These are phyloP conservation scores for Pistacia atlantica DNA, from an alignment of 345 rosid genomes.

Conservation along the genomic window DNA sequence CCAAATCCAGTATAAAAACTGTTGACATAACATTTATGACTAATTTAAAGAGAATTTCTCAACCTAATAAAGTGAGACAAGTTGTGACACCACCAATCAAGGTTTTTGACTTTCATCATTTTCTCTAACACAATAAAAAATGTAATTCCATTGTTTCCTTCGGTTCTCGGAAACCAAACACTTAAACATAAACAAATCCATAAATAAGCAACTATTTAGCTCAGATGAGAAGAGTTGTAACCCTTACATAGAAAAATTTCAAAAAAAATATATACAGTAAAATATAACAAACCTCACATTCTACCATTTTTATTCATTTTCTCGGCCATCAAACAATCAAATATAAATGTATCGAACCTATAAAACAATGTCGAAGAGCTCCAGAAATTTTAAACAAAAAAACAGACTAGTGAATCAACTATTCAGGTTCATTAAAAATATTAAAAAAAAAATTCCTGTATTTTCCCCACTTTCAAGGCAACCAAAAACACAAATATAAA, in stretches of 20 bases:
- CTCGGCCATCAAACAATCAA: neutral
- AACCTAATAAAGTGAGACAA: neutral
- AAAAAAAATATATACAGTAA: neutral
- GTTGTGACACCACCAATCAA: neutral
- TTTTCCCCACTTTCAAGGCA: slow-evolving; percentile 1
- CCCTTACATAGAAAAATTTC: too few species aligned
- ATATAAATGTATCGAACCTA: neutral
- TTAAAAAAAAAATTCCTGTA: neutral
- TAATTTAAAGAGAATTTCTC: neutral
- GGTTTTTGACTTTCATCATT: too few species aligned
- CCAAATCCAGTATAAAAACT: neutral
- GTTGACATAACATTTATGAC: neutral
- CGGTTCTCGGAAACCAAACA: slow-evolving; percentile 1
- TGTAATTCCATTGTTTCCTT: neutral
- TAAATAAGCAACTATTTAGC: neutral
- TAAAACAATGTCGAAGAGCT: neutral
- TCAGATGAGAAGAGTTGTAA: neutral
- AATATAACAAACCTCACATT: neutral
- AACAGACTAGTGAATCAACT: neutral
- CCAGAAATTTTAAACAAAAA: neutral
- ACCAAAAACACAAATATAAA: slow-evolving; percentile 1
- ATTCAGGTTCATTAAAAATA: neutral
- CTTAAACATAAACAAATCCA: too few species aligned
- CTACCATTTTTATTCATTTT: neutral
- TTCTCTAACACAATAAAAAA: too few species aligned